These are phyloP conservation scores for Plasmodium gallinaceum DNA, from an alignment of 169 alveolate genomes.

Conservation along the genomic window DNA sequence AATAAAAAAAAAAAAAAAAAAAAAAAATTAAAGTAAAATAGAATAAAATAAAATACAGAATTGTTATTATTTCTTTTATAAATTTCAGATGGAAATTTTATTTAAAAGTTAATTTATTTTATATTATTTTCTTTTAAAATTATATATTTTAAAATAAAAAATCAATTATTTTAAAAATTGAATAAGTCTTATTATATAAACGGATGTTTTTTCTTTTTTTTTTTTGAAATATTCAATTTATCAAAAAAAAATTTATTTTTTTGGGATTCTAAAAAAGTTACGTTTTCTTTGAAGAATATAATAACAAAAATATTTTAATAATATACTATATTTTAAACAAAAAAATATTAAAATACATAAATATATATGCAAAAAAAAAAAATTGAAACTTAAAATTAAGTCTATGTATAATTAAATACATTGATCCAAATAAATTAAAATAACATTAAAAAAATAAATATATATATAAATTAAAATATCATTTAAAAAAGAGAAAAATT, in stretches of 20 bases:
- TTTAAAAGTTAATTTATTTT: background rate
- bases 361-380: too few relatives aligned
- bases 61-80: background rate
- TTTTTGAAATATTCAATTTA: too few relatives aligned
- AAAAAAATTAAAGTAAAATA: too few relatives aligned
- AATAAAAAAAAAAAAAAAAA: background rate
- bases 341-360: background rate
- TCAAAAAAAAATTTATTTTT: too few relatives aligned
- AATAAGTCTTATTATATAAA: background rate
- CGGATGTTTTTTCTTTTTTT: background rate
- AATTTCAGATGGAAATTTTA: too few relatives aligned
- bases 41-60: background rate
- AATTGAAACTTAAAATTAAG: background rate
- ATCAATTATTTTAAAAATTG: too few relatives aligned
- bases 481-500: constrained; percentile 31
- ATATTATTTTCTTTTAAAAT: too few relatives aligned
- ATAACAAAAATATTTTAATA: background rate
- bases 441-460: too few relatives aligned
- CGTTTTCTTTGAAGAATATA: too few relatives aligned
- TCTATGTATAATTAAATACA: background rate
- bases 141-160: too few relatives aligned
- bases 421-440: background rate
- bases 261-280: too few relatives aligned
- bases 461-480: constrained; percentile 17
- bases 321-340: constrained; percentile 17